Evolutionary conservation across 768 basidiomycete genomes (phyloP).

Genomic region (Clitopilus hobsonii): DNA sequence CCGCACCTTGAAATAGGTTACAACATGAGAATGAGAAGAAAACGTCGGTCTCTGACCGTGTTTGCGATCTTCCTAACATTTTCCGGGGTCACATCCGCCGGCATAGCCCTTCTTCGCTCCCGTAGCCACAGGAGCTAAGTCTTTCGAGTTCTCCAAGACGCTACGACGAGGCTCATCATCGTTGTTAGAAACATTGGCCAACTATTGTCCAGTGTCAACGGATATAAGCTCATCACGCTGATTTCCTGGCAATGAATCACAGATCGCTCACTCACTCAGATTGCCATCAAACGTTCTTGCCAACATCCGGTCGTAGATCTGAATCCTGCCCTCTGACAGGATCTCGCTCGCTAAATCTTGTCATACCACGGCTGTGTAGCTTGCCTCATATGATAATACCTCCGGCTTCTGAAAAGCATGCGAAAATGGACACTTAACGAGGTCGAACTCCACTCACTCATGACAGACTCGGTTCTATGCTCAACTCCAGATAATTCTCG

Average conservation of each 20-base stretch:
- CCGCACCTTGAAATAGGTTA: not conserved
- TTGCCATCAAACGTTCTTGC: not conserved
- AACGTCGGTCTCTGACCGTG: not conserved
- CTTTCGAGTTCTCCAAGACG: not conserved
- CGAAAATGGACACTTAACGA: not conserved
- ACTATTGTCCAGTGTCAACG: not conserved
- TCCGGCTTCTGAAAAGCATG: not conserved
- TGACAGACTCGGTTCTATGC: too few relatives aligned
- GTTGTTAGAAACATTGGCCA: not conserved
- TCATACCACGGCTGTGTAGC: not conserved
- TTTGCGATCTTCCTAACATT: not conserved
- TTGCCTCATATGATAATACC: not conserved
- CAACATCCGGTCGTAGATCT: not conserved
- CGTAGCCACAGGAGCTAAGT: not conserved
- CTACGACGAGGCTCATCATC: too few relatives aligned
- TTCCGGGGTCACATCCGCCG: not conserved
- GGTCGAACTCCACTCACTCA: not conserved
- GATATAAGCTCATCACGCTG: not conserved
- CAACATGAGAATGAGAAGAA: not conserved
- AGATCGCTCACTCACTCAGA: not conserved
- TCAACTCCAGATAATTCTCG: too few relatives aligned
- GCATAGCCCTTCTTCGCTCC: not conserved
- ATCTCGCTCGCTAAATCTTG: not conserved
- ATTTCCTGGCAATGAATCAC: not conserved
- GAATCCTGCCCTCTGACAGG: not conserved